These are phyloP conservation scores for Clarireedia paspali DNA, from an alignment of 2,329 filamentous ascomycete species.

Conservation along the genomic window DNA sequence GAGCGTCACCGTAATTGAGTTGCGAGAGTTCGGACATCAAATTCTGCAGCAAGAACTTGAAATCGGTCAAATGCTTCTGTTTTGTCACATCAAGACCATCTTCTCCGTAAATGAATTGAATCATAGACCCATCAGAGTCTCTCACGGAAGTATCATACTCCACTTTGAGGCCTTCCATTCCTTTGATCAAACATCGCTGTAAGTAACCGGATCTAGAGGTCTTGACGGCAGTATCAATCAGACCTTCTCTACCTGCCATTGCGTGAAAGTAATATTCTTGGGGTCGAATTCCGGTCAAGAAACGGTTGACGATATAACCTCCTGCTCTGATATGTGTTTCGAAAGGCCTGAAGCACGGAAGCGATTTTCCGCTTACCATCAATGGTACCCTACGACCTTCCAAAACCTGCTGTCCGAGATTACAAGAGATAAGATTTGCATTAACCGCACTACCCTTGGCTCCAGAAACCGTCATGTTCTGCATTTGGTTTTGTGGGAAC, in stretches of 20 bases:
- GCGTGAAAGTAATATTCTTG: constrained; percentile 99
- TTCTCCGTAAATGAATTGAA: constrained; percentile 96
- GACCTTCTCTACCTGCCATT: constrained; percentile 96
- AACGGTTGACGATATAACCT: constrained; percentile 90
- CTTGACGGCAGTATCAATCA: constrained; percentile 98
- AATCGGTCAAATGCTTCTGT: constrained; percentile 83
- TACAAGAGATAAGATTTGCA: constrained; percentile 95
- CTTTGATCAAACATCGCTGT: constrained; percentile 95
- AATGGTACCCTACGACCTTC: constrained; percentile 91
- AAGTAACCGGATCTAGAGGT: constrained; percentile 95
- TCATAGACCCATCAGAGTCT: constrained; percentile 84
- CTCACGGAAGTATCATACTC: constrained; percentile 92
- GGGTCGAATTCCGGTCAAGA: constrained; percentile 93
- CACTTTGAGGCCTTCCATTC: constrained; percentile 89
- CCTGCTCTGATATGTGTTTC: constrained; percentile 85
- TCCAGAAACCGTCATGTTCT: constrained; percentile 94
- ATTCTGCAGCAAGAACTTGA: constrained; percentile 84
- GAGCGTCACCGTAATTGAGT: constrained; percentile 55
- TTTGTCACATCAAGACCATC: constrained; percentile 93
- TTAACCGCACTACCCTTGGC: constrained; percentile 92
- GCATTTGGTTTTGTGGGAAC: constrained; percentile 98
- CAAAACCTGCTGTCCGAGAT: constrained; percentile 91
- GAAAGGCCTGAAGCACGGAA: constrained; percentile 89
- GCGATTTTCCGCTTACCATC: constrained; percentile 95
- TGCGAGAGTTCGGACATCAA: constrained; percentile 71